Conservation (phyloP, 2,329 filamentous ascomycete species). For the Talaromyces funiculosus region DNA sequence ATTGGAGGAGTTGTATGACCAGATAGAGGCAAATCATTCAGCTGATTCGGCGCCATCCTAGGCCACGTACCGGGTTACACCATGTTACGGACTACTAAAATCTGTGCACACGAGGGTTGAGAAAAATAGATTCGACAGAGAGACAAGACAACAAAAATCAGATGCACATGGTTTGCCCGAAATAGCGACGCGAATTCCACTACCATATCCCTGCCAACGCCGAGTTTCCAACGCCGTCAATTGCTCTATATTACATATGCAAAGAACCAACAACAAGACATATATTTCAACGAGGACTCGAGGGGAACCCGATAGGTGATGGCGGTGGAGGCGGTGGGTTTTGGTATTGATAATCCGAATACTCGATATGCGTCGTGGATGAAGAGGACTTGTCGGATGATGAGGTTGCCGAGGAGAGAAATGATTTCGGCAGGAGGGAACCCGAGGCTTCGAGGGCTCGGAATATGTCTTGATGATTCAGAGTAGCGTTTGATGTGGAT, state of each 20-base stretch:
- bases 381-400: not conserved
- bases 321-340: slow-evolving; percentile 28
- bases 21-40: slow-evolving; percentile 17
- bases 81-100: not conserved
- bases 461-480: slow-evolving; percentile 33
- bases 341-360: slow-evolving; percentile 9
- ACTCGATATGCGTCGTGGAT: slow-evolving; percentile 1
- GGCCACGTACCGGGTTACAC: not conserved
- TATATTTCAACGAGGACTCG: not conserved
- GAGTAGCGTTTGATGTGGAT: slow-evolving; percentile 15
- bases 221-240: not conserved
- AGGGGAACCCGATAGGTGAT: slow-evolving; percentile 24
- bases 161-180: not conserved
- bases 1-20: slow-evolving; percentile 33
- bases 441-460: slow-evolving; percentile 33
- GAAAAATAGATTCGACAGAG: not conserved
- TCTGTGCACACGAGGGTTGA: not conserved
- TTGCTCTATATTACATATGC: slow-evolving; percentile 4
- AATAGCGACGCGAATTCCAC: slow-evolving; percentile 4
- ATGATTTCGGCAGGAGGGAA: slow-evolving; percentile 27
- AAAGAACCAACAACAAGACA: not conserved
- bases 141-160: not conserved
- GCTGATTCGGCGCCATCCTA: not conserved
- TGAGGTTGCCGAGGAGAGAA: not conserved
- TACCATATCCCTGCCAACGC: not conserved